Evolutionary conservation across 2,329 filamentous ascomycete genomes (phyloP).

Genomic region (Aspergillus sp.): DNA sequence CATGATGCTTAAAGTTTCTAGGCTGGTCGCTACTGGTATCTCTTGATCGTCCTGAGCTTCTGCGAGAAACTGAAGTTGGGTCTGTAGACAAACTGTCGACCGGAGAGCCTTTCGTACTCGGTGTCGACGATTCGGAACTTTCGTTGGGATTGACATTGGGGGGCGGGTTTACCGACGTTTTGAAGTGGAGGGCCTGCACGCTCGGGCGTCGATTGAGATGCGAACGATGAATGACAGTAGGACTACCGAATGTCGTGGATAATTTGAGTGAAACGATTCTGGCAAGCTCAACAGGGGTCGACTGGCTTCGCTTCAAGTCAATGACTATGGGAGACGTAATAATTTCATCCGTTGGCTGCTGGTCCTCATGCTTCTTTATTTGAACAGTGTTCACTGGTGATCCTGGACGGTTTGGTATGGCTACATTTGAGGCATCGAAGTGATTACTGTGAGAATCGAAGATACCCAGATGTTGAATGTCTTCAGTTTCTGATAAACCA

Average conservation of each 20-base stretch:
- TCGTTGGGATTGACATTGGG: slow-evolving; percentile 30
- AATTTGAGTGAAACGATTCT: slow-evolving; percentile 38
- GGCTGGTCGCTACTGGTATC: not conserved
- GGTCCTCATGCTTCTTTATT: not conserved
- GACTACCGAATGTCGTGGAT: slow-evolving; percentile 39
- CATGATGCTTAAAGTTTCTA: not conserved
- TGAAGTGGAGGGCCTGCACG: slow-evolving; percentile 25
- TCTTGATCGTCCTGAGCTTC: slow-evolving; percentile 14
- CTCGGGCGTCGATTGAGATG: slow-evolving; percentile 35
- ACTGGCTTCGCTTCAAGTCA: slow-evolving; percentile 18
- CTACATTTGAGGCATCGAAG: not conserved
- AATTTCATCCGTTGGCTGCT: not conserved
- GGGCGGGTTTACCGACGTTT: slow-evolving; percentile 5
- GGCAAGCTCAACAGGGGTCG: slow-evolving; percentile 32
- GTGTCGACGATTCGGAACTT: slow-evolving; percentile 35
- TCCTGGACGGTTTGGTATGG: not conserved
- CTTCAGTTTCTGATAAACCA: not conserved
- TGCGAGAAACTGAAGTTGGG: slow-evolving; percentile 30
- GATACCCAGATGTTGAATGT: not conserved
- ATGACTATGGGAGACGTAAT: not conserved
- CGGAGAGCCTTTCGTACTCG: slow-evolving; percentile 31
- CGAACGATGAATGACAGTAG: slow-evolving; percentile 42
- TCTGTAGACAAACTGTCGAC: slow-evolving; percentile 33
- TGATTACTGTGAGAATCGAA: not conserved
- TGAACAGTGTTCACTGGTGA: not conserved